Percentiles rank a stretch among this genome's conserved stretches.
Conservation (phyloP, 192 early-diverging fungal species). For the Coemansia biformis region DNA sequence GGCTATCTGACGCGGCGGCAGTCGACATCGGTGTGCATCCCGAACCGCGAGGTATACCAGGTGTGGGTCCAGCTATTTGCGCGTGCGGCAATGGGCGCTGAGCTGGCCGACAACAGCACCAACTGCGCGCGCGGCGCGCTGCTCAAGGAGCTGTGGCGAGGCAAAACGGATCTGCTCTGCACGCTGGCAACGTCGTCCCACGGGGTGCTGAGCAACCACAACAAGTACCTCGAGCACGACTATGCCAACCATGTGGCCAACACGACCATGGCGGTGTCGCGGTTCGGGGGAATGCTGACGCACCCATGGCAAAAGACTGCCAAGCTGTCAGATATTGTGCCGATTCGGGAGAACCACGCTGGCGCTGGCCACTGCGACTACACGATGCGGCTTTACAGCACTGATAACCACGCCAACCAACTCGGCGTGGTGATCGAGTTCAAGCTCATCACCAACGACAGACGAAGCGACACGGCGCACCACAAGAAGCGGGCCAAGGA, state of each 20-base stretch:
- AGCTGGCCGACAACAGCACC: slow-evolving; percentile 12
- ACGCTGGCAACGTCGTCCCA: slow-evolving; percentile 23
- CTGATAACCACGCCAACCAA: slow-evolving; percentile 21
- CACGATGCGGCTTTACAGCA: slow-evolving; percentile 11
- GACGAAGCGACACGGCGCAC: slow-evolving; percentile 5
- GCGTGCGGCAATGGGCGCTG: slow-evolving; percentile 13
- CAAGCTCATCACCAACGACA: slow-evolving; percentile 18
- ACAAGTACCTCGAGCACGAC: slow-evolving; percentile 23
- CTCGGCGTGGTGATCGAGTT: slow-evolving; percentile 33
- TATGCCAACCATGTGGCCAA: slow-evolving; percentile 42
- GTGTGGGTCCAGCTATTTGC: slow-evolving; percentile 22
- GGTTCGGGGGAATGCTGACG: slow-evolving; percentile 26
- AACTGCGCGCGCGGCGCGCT: slow-evolving; percentile 18
- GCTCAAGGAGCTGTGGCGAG: slow-evolving; percentile 18
- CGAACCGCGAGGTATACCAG: slow-evolving; percentile 26
- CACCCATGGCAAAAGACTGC: slow-evolving; percentile 23
- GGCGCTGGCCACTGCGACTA: slow-evolving; percentile 15
- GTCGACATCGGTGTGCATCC: slow-evolving; percentile 22
- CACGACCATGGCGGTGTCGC: slow-evolving; percentile 21
- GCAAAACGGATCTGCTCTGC: slow-evolving; percentile 18
- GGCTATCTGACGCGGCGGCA: slow-evolving; percentile 10
- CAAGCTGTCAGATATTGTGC: slow-evolving; percentile 13
- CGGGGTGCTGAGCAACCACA: slow-evolving; percentile 38
- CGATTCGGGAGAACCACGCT: slow-evolving; percentile 12
- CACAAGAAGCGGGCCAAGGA: slow-evolving; percentile 10